Percentiles rank a stretch among this genome's conserved stretches.
phyloP scores from a whole-genome alignment of 192 early-diverging fungal species.

The Rhizophagus clarus region DNA sequence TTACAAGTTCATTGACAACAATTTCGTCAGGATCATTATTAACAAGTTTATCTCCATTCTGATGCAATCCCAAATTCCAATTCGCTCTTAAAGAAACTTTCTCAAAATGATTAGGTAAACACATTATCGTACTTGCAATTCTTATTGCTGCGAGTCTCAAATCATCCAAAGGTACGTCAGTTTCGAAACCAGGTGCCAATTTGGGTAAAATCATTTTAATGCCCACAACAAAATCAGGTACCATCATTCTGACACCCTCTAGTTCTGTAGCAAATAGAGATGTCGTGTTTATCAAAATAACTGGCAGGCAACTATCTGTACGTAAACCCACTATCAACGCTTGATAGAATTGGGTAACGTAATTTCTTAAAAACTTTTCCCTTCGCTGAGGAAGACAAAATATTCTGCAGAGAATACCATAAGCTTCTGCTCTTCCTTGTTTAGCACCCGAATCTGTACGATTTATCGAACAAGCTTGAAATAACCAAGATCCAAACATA shows the following conservation, averaged over 20 bases:
- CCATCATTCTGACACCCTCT: constrained; percentile 70
- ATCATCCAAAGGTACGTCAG: constrained; percentile 56
- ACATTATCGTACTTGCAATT: constrained; percentile 64
- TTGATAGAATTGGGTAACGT: constrained; percentile 76
- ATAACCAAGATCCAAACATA: constrained; percentile 84
- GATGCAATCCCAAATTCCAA: constrained; percentile 51
- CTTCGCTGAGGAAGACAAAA: constrained; percentile 68
- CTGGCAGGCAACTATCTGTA: constrained; percentile 62
- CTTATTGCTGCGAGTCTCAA: constrained; percentile 67
- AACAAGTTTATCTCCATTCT: constrained; percentile 39
- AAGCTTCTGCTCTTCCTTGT: constrained; percentile 69
- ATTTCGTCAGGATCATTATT: constrained; percentile 49
- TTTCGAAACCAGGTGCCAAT: constrained; percentile 39
- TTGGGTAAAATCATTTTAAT: constrained; percentile 64
- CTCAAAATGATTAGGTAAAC: constrained; percentile 72
- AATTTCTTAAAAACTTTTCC: constrained; percentile 58
- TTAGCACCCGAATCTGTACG: constrained; percentile 33
- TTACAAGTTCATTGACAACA: constrained; percentile 54
- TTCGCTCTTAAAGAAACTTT: constrained; percentile 55
- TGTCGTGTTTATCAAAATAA: constrained; percentile 66
- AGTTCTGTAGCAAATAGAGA: constrained; percentile 68
- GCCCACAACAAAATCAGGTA: constrained; percentile 73
- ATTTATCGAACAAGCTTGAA: constrained; percentile 61
- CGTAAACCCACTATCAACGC: constrained; percentile 62
- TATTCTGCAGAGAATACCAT: constrained; percentile 74